phyloP scores from a whole-genome alignment of 106 monocot genomes.

The Allium sativum region DNA sequence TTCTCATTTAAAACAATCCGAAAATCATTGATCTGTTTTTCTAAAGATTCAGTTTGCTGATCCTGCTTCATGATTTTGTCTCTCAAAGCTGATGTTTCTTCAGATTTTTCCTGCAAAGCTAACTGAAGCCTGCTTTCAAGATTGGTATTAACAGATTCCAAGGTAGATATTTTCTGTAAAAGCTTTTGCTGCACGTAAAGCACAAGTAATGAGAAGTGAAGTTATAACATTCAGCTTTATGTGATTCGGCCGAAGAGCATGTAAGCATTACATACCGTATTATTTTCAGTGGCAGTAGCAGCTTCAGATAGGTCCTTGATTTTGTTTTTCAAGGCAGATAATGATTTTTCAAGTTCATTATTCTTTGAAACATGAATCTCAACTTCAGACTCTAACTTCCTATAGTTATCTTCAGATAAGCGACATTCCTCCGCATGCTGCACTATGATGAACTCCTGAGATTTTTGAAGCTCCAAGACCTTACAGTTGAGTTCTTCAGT shows the following conservation, averaged over 20 bases:
- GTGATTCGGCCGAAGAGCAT: conserved; percentile 1
- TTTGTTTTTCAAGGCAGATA: conserved; percentile 40
- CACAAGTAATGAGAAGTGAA: conserved; percentile 3
- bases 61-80: conserved; percentile 41
- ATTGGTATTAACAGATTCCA: conserved; percentile 59
- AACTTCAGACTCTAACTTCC: conserved; percentile 44
- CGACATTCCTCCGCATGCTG: conserved; percentile 94
- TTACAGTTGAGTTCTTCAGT: conserved; percentile 34
- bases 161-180: conserved; percentile 37
- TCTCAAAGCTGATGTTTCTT: conserved; percentile 33
- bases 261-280: conserved; percentile 40
- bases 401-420: conserved; percentile 67
- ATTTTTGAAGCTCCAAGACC: conserved; percentile 68
- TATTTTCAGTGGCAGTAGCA: conserved; percentile 32
- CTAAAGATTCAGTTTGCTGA: conserved; percentile 34
- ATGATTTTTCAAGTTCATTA: conserved; percentile 41
- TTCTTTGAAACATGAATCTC: conserved; percentile 43
- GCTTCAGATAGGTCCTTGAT: conserved; percentile 44
- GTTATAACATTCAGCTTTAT: not conserved
- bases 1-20: conserved; percentile 43
- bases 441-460: conserved; percentile 78
- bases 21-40: conserved; percentile 53
- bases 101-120: conserved; percentile 35
- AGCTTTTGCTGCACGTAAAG: conserved; percentile 53
- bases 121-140: conserved; percentile 32